Evolutionary conservation across 345 rosid species (phyloP).

Genomic region (Camelina neglecta): DNA sequence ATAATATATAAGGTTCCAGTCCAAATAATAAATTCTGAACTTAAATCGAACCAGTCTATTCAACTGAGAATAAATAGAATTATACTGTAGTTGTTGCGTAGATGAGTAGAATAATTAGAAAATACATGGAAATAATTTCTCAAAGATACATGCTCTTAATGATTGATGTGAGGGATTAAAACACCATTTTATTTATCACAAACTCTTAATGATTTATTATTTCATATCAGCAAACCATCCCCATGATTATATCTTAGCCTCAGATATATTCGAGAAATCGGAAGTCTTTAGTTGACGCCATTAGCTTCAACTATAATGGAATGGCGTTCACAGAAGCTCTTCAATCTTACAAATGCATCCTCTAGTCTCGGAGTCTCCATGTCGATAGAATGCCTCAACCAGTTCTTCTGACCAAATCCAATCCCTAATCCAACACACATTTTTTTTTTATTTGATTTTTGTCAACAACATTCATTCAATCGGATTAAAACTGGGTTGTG

Average conservation of each 20-base stretch:
- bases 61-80: not conserved
- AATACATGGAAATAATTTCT: not conserved
- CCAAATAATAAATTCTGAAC: not conserved
- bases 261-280: not conserved
- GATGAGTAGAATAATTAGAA: not conserved
- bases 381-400: constrained; percentile 41
- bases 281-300: constrained; percentile 13
- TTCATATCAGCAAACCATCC: not conserved
- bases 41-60: not conserved
- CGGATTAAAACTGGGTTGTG: not conserved
- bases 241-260: not conserved
- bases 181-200: not conserved
- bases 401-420: constrained; percentile 49
- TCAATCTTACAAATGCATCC: constrained; percentile 39
- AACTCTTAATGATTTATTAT: not conserved
- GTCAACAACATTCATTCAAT: not conserved
- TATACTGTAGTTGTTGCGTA: too few species aligned
- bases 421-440: constrained; percentile 49
- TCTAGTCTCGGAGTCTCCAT: constrained; percentile 34
- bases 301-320: not conserved
- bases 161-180: not conserved
- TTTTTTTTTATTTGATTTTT: not conserved
- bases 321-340: constrained; percentile 36
- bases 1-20: too few species aligned
- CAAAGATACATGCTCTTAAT: not conserved